Evolutionary conservation across 1,284 basidiomycete genomes (phyloP), one percentile per base, ranked within the genome.

Genomic region (Afroboletus lepidellus): DNA sequence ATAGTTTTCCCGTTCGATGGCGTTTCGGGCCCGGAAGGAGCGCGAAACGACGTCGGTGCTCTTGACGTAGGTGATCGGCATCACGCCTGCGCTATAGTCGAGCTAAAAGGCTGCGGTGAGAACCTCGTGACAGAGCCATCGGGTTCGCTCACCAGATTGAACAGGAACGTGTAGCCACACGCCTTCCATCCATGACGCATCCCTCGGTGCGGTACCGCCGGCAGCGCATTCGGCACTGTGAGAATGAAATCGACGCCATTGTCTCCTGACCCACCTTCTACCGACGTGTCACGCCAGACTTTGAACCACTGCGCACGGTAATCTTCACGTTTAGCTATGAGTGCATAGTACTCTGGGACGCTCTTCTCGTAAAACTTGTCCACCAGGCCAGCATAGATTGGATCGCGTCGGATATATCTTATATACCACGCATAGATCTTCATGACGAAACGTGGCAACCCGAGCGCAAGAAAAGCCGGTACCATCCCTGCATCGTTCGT

Each of bases 1-100:
- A 56, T 74, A 75, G 55, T 72, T 72, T 30, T 71, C 72, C 6
- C 64, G 60, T 45, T 70, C 72, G 36, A 74, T 65, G 8, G 59
- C 58, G 53, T 72, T 73, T 3, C 62, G 59, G 3, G 66, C 48
- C 27, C 63, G 65, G 46, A 70, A 61, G 15, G 55, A 39, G 3
- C 33, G 44, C 12, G 61, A 36, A 37, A 75, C 61, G 0, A 59
- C 66, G 60, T 87, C 85, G 11, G 72, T 50, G 0, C 69, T 54
- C 53, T 77, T 70, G 44, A 87, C 85, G 13, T 70, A 72, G 8
- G 77, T 80, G 27, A 87, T 75, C 4, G 85, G 85, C 29, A 87
- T 57, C 27, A 82, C 77, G 4, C 82, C 83, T 8, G 79, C 81
- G 1, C 79, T 75, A 24, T 78, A 78, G 55, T 87, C 83, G 47